phyloP scores from a whole-genome alignment of 768 basidiomycete genomes.

The Lactifluus volemus region DNA sequence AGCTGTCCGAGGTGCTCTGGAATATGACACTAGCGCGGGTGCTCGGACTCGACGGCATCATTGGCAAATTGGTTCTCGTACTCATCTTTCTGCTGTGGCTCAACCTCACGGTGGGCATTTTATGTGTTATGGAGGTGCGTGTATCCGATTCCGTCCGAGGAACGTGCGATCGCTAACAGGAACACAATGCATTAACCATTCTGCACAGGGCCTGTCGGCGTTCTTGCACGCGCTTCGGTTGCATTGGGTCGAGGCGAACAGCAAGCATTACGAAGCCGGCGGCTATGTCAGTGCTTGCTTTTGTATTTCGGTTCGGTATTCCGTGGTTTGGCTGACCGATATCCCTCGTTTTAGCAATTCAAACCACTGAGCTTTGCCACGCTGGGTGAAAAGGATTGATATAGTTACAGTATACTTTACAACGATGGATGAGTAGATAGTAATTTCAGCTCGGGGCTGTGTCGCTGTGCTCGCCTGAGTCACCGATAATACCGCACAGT shows the following conservation, averaged over 20 bases:
- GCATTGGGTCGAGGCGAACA: constrained; percentile 98
- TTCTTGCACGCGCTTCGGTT: constrained; percentile 94
- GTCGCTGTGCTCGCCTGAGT: too few relatives aligned
- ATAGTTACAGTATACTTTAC: neutral
- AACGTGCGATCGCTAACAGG: constrained; percentile 12
- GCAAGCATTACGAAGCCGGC: constrained; percentile 88
- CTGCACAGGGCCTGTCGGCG: constrained; percentile 74
- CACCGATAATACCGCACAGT: neutral
- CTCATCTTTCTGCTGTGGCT: constrained; percentile 73
- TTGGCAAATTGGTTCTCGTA: constrained; percentile 40
- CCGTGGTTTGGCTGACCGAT: constrained; percentile 19
- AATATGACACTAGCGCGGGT: constrained; percentile 66
- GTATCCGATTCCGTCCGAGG: constrained; percentile 16
- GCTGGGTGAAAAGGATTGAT: constrained; percentile 30
- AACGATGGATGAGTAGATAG: neutral
- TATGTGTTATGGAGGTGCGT: constrained; percentile 95
- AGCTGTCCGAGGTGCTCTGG: constrained; percentile 92
- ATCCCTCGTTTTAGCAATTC: constrained; percentile 36
- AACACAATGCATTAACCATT: constrained; percentile 12
- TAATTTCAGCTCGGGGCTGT: neutral
- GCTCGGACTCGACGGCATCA: constrained; percentile 54
- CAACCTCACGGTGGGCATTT: constrained; percentile 56
- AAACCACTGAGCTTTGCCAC: constrained; percentile 40
- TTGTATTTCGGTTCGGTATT: neutral
- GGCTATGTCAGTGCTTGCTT: constrained; percentile 63